Conservation (phyloP, 2,329 filamentous ascomycete species). For the Rhynchosporium agropyri region DNA sequence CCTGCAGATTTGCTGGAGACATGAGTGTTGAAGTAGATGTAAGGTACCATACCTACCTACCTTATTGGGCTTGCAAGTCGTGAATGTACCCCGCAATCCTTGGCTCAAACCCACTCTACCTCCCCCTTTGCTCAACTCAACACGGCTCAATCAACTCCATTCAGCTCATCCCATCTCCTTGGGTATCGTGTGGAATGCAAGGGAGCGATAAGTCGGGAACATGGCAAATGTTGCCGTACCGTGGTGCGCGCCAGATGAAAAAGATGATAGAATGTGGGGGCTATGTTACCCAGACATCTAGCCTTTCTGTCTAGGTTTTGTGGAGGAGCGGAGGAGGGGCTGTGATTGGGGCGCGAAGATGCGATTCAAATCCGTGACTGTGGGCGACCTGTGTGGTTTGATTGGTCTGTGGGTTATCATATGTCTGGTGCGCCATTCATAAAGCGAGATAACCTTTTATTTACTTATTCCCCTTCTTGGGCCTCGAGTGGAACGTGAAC, state of each 20-base stretch:
- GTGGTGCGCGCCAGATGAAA: not conserved
- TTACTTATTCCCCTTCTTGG: too few species aligned
- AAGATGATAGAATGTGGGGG: conserved; percentile 6
- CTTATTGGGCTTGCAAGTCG: too few species aligned
- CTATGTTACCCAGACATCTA: not conserved
- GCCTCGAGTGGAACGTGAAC: too few species aligned
- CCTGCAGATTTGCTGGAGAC: not conserved
- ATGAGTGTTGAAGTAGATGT: not conserved
- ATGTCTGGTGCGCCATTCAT: too few species aligned
- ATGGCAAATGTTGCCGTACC: not conserved
- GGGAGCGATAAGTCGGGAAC: conserved; percentile 10
- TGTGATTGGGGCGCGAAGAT: conserved; percentile 9
- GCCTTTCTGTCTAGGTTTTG: too few species aligned
- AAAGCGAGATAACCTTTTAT: too few species aligned
- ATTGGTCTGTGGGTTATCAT: too few species aligned
- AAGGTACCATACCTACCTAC: not conserved
- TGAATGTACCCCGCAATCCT: conserved; percentile 6
- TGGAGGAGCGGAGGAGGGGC: not conserved
- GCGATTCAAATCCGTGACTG: not conserved
- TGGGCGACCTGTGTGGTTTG: too few species aligned
- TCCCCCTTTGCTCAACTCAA: not conserved
- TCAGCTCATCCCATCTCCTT: not conserved
- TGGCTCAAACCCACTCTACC: not conserved
- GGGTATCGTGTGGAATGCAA: not conserved
- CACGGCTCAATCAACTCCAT: not conserved